phyloP scores from a whole-genome alignment of 2,329 filamentous ascomycete species.

The Neocatenulostroma microsporum region DNA sequence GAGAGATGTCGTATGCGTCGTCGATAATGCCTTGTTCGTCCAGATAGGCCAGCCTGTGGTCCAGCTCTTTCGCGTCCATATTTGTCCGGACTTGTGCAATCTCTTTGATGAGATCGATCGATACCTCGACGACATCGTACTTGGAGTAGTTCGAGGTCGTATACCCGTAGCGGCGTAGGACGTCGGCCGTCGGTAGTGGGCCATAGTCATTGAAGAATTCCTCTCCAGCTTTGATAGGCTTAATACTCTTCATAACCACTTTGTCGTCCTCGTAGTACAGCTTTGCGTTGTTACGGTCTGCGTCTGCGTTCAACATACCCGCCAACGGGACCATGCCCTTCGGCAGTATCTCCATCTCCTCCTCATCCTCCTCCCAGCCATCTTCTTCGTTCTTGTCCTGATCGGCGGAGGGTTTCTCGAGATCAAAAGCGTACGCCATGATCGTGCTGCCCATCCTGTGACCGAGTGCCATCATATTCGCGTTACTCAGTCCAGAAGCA shows the following conservation, averaged over 20 bases:
- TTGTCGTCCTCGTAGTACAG: constrained; percentile 52
- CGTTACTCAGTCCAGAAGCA: constrained; percentile 34
- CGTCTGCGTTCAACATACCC: constrained; percentile 83
- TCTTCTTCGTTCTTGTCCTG: constrained; percentile 53
- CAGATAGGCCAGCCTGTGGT: constrained; percentile 45
- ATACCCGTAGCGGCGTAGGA: constrained; percentile 80
- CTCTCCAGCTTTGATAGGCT: constrained; percentile 59
- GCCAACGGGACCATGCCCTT: constrained; percentile 90
- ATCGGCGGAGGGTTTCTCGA: constrained; percentile 45
- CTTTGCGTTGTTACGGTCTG: constrained; percentile 67
- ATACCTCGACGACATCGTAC: constrained; percentile 76
- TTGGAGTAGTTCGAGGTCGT: constrained; percentile 68
- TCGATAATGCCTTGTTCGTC: constrained; percentile 59
- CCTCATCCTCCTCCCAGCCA: constrained; percentile 35
- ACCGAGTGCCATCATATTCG: constrained; percentile 49
- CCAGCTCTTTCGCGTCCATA: constrained; percentile 12
- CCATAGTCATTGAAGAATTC: constrained; percentile 89
- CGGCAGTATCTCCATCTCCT: constrained; percentile 30
- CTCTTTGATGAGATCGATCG: constrained; percentile 51
- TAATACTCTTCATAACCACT: constrained; percentile 64
- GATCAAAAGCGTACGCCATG: constrained; percentile 89
- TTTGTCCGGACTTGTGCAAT: constrained; percentile 29
- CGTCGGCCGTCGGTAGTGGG: constrained; percentile 70
- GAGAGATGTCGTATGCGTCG: constrained; percentile 58
- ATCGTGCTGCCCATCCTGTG: constrained; percentile 82